Base-by-base conservation (phyloP, 345 rosid genomes). In the Rhodomyrtus tomentosa region DNA sequence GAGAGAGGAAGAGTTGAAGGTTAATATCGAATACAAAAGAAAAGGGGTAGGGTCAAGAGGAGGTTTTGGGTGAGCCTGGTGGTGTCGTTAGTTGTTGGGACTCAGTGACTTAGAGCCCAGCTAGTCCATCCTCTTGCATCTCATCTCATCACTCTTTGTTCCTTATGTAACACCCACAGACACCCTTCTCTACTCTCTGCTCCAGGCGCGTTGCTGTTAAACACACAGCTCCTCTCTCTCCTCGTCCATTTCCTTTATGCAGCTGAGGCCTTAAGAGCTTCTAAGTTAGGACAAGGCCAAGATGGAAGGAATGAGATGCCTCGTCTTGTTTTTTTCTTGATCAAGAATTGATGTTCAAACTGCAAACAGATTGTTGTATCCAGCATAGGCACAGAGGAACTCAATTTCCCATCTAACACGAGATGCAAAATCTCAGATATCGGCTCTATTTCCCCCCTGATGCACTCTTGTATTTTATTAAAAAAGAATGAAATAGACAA, bases 111-210 rank as follows among this genome's bases (percentile, higher is more conserved):
- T 89, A 85, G 89, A 40, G 91, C 74, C 87, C 88, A 86, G 85
- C 82, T 83, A 82, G 72, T 40, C 89, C 90, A 79, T 87, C 85
- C 88, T 86, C 85, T 50, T 89, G 68, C 73, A 49, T 91, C 91
- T 91, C 88, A 91, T 90, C 93, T 92, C 87, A 88, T 93, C 93
- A 93, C 87, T 85, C 87, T 74, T 89, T 88, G 86, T 84, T 89
- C 88, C 87, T 83, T 83, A 27, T 14, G 27, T 5, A 55, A 55
- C 79, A 55, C 50, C 40, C 25, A 27, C 24, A 49, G 80, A 27
- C 24, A 7, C 48, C 42, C 15, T 58, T 36, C 55, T 73, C 87
- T 49, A 82, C 87, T 62, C 82, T 81, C 85, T 22, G 3, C 58
- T 50, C n/a, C n/a, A 1, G 54, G 80, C 81, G 84, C 84, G 84